Evolutionary conservation across 2,329 filamentous ascomycete species (phyloP).

Genomic region (Penicillium griseofulvum): DNA sequence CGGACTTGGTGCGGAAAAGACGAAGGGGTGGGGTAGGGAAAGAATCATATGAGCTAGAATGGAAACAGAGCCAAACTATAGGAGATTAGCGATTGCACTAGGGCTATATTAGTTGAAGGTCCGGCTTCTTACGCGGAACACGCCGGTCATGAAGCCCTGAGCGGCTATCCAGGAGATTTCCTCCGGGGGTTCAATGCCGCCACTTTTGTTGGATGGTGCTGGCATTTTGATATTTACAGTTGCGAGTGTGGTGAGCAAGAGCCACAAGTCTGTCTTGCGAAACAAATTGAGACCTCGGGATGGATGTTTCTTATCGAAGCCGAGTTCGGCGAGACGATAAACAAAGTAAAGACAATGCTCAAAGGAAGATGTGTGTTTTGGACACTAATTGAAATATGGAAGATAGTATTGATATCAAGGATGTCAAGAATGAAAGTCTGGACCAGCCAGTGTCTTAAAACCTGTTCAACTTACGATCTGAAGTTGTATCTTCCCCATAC

Average conservation of each 20-base stretch:
- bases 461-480: not conserved
- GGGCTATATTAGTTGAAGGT: not conserved
- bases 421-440: not conserved
- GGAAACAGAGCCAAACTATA: slow-evolving; percentile 47
- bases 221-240: slow-evolving; percentile 34
- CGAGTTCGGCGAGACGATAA: slow-evolving; percentile 4
- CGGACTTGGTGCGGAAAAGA: slow-evolving; percentile 34
- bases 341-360: not conserved
- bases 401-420: not conserved
- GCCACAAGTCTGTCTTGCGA: not conserved
- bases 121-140: slow-evolving; percentile 38
- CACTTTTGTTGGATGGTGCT: slow-evolving; percentile 39
- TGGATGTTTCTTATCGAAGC: slow-evolving; percentile 5
- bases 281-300: not conserved
- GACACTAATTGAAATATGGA: not conserved
- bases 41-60: slow-evolving; percentile 47
- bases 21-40: slow-evolving; percentile 43
- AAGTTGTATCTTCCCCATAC: slow-evolving; percentile 12
- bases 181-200: slow-evolving; percentile 42
- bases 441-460: slow-evolving; percentile 15
- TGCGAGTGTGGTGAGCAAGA: not conserved
- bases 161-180: slow-evolving; percentile 43
- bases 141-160: slow-evolving; percentile 45
- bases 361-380: not conserved
- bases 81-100: slow-evolving; percentile 1